Conservation (phyloP, 2,329 filamentous ascomycete genomes). For the Penicillium sp. region DNA sequence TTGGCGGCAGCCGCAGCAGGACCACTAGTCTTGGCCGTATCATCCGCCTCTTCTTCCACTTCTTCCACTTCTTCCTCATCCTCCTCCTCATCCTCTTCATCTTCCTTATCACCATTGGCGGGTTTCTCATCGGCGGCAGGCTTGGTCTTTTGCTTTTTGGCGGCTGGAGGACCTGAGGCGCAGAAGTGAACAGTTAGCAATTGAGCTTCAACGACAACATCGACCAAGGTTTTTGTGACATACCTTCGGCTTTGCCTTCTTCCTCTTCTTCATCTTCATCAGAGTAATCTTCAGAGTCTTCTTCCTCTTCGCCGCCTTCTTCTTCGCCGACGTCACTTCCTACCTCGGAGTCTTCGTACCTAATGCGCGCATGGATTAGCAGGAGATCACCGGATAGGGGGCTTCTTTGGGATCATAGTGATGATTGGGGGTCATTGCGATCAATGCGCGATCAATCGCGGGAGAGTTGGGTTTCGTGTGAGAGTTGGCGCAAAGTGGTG, state of each 20-base stretch:
- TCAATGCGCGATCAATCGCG: slow-evolving; percentile 3
- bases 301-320: slow-evolving; percentile 29
- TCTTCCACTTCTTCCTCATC: slow-evolving; percentile 18
- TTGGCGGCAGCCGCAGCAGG: slow-evolving; percentile 35
- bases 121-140: slow-evolving; percentile 19
- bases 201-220: background rate
- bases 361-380: slow-evolving; percentile 18
- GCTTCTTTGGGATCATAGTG: background rate
- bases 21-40: slow-evolving; percentile 34
- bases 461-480: background rate
- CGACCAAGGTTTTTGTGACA: background rate
- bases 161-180: slow-evolving; percentile 23
- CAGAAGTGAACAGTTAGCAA: background rate
- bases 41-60: slow-evolving; percentile 26
- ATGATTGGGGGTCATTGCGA: background rate
- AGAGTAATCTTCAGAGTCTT: slow-evolving; percentile 26
- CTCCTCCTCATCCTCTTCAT: slow-evolving; percentile 19
- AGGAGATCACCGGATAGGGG: background rate
- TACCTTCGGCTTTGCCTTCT: slow-evolving; percentile 23
- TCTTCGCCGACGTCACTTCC: slow-evolving; percentile 32
- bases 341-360: slow-evolving; percentile 38
- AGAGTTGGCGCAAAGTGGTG: background rate
- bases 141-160: slow-evolving; percentile 36
- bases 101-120: slow-evolving; percentile 24
- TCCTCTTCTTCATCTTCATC: slow-evolving; percentile 29